Base-by-base conservation (phyloP, 2,329 filamentous ascomycete species). In the Tolypocladium guangdongense region DNA sequence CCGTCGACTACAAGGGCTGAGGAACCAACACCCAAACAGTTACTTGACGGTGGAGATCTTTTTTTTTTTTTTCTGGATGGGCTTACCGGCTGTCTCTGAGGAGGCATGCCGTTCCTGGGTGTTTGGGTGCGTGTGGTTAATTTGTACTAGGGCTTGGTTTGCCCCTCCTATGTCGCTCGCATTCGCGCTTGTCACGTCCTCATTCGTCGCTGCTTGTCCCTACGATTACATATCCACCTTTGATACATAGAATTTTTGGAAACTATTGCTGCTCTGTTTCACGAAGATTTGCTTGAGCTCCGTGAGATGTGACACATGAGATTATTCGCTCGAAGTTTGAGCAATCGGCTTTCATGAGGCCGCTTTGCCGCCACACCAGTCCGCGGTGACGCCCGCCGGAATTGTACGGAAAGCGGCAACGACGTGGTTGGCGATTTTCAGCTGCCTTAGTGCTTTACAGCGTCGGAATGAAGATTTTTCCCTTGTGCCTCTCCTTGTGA, bases 1-100 rank as follows among this genome's bases (percentile, higher is more conserved):
- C 59, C 36, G 62, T 74, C 47, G 66, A 63, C 58, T 67, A 67
- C 61, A 24, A 48, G 35, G 43, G 43, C 27, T 46, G 32, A 46
- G 27, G 41, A 10, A 16, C 5, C 33, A 35, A 16, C 5, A 6
- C n/a, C n/a, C n/a, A n/a, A n/a, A n/a, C n/a, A n/a, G n/a, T n/a
- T n/a, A n/a, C n/a, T n/a, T n/a, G n/a, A n/a, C n/a, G n/a, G n/a
- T n/a, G n/a, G n/a, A n/a, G n/a, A n/a, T n/a, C n/a, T n/a, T n/a
- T n/a, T n/a, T n/a, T n/a, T n/a, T n/a, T 32, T n/a, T 22, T 30
- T 46, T 46, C 27, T 32, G 43, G 24, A 46, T 46, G 27, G 27
- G 27, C 27, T 46, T 20, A 18, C 8, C 18, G 27, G 14, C 43
- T 12, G 27, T 30, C 5, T 7, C 24, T 8, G 32, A 49, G 41